These are phyloP conservation scores for Hypoxylon fragiforme DNA, from an alignment of 495 filamentous ascomycete species.

Conservation along the genomic window DNA sequence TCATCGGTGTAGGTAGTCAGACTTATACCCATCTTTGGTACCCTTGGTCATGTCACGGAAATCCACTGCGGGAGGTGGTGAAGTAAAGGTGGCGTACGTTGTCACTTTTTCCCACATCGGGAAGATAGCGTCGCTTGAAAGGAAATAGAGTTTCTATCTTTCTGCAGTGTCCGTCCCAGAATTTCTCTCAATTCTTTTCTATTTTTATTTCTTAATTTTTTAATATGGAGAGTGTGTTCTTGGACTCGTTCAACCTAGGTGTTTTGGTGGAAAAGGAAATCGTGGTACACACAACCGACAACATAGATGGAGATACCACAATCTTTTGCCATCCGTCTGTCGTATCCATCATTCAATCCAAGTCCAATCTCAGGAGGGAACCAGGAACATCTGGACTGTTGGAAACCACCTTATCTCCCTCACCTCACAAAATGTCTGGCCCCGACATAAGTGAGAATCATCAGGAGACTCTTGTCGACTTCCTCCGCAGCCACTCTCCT, in stretches of 20 bases:
- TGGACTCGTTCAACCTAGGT: constrained; percentile 17
- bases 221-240: constrained; percentile 27
- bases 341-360: constrained; percentile 16
- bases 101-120: constrained; percentile 23
- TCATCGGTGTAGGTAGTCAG: neutral
- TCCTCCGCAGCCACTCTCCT: constrained; percentile 44
- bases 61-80: constrained; percentile 2
- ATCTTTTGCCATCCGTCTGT: constrained; percentile 15
- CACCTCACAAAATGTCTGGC: constrained; percentile 23
- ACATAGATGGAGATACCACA: constrained; percentile 7
- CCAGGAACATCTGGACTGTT: constrained; percentile 1
- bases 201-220: too few relatives aligned
- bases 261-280: constrained; percentile 33
- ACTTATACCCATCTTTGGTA: constrained; percentile 2
- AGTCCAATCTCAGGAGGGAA: constrained; percentile 7
- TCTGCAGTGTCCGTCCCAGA: constrained; percentile 15
- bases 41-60: constrained; percentile 20
- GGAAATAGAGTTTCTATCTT: constrained; percentile 27
- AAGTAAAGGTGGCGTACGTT: constrained; percentile 20
- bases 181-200: too few relatives aligned
- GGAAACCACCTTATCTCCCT: constrained; percentile 2
- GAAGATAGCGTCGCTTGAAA: constrained; percentile 12
- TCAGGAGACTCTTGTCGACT: constrained; percentile 43
- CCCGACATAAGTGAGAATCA: constrained; percentile 16
- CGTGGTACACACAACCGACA: constrained; percentile 22